These are phyloP conservation scores for Helichrysum umbraculigerum DNA, from an alignment of 129 eudicot genomes.

Conservation along the genomic window DNA sequence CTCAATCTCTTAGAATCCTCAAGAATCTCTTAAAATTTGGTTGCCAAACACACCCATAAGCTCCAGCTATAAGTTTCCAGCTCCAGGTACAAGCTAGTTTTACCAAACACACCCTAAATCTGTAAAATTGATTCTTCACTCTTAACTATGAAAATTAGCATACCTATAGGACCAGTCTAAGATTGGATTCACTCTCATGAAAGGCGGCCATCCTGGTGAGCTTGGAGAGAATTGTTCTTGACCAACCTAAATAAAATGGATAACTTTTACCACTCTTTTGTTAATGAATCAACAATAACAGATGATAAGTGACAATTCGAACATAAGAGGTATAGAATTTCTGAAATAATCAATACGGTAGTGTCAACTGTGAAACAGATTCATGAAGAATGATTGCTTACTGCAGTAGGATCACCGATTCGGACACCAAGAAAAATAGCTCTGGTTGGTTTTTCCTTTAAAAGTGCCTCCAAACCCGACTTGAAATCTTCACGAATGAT, in stretches of 20 bases:
- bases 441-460: constrained; percentile 70
- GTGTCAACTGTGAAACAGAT: background rate
- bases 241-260: constrained; percentile 62
- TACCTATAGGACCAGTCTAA: constrained; percentile 98
- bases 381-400: constrained; percentile 24
- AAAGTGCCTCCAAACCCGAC: constrained; percentile 86
- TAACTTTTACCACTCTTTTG: background rate
- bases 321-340: background rate
- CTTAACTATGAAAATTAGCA: constrained; percentile 14
- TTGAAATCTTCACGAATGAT: constrained; percentile 85
- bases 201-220: constrained; percentile 97
- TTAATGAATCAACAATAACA: background rate
- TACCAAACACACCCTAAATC: too few relatives aligned
- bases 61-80: too few relatives aligned
- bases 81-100: too few relatives aligned
- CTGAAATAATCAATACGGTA: background rate
- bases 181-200: constrained; percentile 99
- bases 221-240: constrained; percentile 98
- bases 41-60: too few relatives aligned
- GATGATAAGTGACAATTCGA: background rate
- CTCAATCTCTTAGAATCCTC: too few relatives aligned
- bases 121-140: background rate
- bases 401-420: constrained; percentile 98
- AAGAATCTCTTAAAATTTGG: too few relatives aligned
- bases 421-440: constrained; percentile 98